Evolutionary conservation across 495 filamentous ascomycete genomes (phyloP), one percentile per base, ranked within the genome.

Genomic region (Cenococcum geophilum): DNA sequence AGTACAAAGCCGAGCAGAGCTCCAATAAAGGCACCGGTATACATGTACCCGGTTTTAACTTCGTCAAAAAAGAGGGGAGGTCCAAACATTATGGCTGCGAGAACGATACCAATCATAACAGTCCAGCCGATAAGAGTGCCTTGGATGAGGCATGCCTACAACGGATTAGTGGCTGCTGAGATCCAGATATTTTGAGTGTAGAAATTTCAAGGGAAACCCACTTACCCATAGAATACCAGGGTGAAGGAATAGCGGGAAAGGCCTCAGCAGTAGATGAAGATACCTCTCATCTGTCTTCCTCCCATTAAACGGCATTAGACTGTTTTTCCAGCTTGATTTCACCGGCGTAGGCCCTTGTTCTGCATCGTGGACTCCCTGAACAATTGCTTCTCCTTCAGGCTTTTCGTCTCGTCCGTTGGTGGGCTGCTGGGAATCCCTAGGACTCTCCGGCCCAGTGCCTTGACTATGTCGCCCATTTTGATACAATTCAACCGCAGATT

Each of bases 51-150:
- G 1, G 87, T 89, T 59, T 91, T 71, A 25, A 88, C 87, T 72
- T 95, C 89, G 62, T 79, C 75, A 76, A 92, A 96, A 79, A 81
- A 92, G 25, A 91, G 78, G 0, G 92, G 92, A 2, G 87, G 83
- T 9, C 83, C 82, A 23, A 92, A 77, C 74, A 95, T 92, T 58
- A 96, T 85, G 55, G 83, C 85, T 9, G 89, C 91, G 23, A 96
- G 75, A 57, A 93, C 83, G 25, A 96, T 88, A 51, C 91, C 91
- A 55, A 97, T 93, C 69, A 97, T 86, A 8, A 96, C 92, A 4
- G 90, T 91, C 92, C 92, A 97, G 61, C 92, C 92, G 63, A 97
- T 95, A 60, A 96, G 79, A 1, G 89, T 82, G 12, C 91, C 91
- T 79, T 97, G 92, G 48, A 89, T 95, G 1, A 97, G 77, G 70